Base-by-base conservation (phyloP, 768 basidiomycete genomes). In the Cyclocybe aegerita region DNA sequence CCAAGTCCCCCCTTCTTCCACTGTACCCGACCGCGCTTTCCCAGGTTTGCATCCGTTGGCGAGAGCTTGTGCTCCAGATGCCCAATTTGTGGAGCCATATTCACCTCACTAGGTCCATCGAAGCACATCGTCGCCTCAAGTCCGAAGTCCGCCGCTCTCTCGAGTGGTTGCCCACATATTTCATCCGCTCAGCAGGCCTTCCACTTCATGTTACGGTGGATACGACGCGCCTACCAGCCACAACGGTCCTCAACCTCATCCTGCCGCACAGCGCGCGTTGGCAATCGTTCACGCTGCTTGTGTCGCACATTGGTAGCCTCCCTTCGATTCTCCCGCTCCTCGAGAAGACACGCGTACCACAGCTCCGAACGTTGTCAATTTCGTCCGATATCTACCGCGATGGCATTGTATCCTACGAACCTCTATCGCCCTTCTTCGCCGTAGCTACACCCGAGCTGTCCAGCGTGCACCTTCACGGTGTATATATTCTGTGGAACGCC, bases 351-450 rank as follows among this genome's bases (percentile, higher is more conserved):
- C 36, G 46, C 4, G 56, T 58, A 1, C 64, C 65, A 10, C 34
- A 39, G 6, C 47, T 67, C 9, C 41, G 43, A 9, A 46, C 46
- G 5, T 40, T 67, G 35, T 51, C 60, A 7, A 56, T 67, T 14
- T 54, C 57, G 23, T 62, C 65, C 1, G 65, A 67, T 43, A 65
- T 65, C 14, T 67, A 65, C 40, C 50, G 64, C 9, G 61, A 65
- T 46, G 65, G 65, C 1, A 67, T 67, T 29, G 49, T 63, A 4
- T 57, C 53, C 36, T 58, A 58, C 32, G 64, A 60, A 2, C 50
- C 55, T 3, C 34, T 65, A 9, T 58, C 64, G 8, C 50, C 56
- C 1, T 60, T 67, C 46, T 62, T 67, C 44, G 55, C 52, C 9
- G 52, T 50, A n/a, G 52, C 60, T 4, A 54, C 60, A 2, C 65